phyloP scores from a whole-genome alignment of 139 green algal species.

The Chlamydomonas sphaeroides region DNA sequence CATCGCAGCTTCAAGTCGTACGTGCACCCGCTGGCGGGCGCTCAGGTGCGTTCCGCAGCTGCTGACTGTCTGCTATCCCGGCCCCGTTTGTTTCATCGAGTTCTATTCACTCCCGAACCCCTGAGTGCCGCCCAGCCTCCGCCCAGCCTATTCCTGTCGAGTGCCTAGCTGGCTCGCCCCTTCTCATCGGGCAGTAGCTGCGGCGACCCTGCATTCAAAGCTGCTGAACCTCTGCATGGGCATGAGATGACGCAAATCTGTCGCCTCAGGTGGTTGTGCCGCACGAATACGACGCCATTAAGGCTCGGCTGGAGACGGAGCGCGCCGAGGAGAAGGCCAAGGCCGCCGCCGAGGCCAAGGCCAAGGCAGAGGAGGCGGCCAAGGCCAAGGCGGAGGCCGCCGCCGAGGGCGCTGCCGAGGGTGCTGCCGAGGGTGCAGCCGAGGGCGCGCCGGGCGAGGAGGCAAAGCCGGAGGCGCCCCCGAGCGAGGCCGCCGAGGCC shows the following conservation, averaged over 20 bases:
- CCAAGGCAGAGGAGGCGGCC: conserved; percentile 5
- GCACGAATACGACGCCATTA: conserved; percentile 47
- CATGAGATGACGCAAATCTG: no score
- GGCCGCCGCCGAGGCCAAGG: conserved; percentile 3
- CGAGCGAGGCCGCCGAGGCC: background rate
- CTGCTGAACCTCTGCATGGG: no score
- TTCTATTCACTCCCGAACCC: no score
- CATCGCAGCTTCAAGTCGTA: conserved; percentile 40
- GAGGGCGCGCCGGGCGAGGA: background rate
- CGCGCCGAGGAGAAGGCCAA: conserved; percentile 21
- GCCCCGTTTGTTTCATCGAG: no score
- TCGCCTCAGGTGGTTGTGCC: conserved; percentile 51
- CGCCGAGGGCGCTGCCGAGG: background rate
- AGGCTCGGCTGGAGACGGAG: conserved; percentile 22
- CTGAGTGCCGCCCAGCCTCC: no score
- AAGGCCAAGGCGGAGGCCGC: background rate
- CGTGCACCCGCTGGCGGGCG: conserved; percentile 8
- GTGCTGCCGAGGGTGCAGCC: no score
- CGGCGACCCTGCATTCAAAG: no score
- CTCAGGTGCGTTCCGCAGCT: no score
- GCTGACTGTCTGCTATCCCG: no score
- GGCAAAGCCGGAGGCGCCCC: background rate
- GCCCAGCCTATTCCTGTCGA: no score
- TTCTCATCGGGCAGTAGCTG: no score
- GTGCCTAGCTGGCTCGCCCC: no score